Conservation (phyloP, 2,329 filamentous ascomycete species). For the Ophiostoma piceae region DNA sequence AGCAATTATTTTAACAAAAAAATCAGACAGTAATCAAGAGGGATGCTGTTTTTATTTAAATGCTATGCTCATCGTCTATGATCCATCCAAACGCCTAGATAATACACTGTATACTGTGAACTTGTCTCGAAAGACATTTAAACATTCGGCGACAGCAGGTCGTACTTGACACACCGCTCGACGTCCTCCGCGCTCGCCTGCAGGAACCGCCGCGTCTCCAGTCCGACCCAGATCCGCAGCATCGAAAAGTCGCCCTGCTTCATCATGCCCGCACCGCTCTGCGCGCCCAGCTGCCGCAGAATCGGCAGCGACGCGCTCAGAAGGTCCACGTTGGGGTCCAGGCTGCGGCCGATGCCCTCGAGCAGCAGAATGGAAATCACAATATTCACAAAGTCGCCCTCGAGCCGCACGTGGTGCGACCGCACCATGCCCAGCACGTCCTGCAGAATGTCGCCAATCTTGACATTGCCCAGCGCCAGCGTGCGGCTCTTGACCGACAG, state of each 20-base stretch:
- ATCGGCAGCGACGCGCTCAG: slow-evolving; percentile 85
- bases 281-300: slow-evolving; percentile 75
- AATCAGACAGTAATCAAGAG: too few relatives aligned
- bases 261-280: slow-evolving; percentile 65
- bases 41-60: not conserved
- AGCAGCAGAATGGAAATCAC: slow-evolving; percentile 90
- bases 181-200: slow-evolving; percentile 87
- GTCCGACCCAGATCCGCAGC: slow-evolving; percentile 83
- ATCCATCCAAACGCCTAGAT: not conserved
- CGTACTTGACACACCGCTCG: slow-evolving; percentile 85
- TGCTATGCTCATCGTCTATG: not conserved
- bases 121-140: slow-evolving; percentile 37
- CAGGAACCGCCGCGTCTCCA: slow-evolving; percentile 83
- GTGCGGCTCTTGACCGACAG: slow-evolving; percentile 85
- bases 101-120: not conserved
- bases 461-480: slow-evolving; percentile 86
- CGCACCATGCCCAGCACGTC: slow-evolving; percentile 89
- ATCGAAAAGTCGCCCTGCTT: slow-evolving; percentile 74
- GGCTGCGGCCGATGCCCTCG: slow-evolving; percentile 83
- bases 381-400: slow-evolving; percentile 97
- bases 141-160: slow-evolving; percentile 81
- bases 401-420: slow-evolving; percentile 83
- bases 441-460: slow-evolving; percentile 91
- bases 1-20: too few relatives aligned
- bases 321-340: slow-evolving; percentile 83